Evolutionary conservation across 495 filamentous ascomycete species (phyloP), one percentile per base, ranked within the genome.

Genomic region (Chaetomium tenue): DNA sequence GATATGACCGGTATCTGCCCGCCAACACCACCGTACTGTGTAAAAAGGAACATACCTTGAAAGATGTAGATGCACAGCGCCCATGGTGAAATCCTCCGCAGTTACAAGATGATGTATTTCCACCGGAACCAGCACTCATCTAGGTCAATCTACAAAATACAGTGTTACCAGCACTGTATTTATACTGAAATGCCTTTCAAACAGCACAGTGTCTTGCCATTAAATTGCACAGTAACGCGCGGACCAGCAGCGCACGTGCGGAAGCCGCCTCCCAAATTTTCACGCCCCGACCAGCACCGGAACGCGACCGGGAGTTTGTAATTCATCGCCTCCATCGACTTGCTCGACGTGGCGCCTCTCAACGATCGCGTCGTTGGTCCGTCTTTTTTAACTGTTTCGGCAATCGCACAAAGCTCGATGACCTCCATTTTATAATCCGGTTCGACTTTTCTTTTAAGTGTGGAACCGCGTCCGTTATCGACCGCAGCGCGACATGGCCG

Each of bases 401-500:
- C 13, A 22, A 33, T 52, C n/a, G 40, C 30, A 6, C 33, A 61
- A 3, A 23, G 8, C 30, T 61, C 66, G 26, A 71, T 71, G 69
- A 62, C 28, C 52, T 30, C 60, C 18, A 50, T 39, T 54, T 47
- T 16, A 8, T 51, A 53, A 56, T 9, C 57, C 40, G 12, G 55
- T 12, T 40, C 37, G 30, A 67, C 48, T 57, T 37, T 59, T 47
- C 50, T 48, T 25, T 54, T 42, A 63, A 63, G 58, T 39, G 60
- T 54, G 40, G 39, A n/a, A 22, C 50, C 64, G 46, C 63, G 60
- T 63, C 42, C 26, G 58, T 57, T 28, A 58, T 51, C 50, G 56
- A 58, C 26, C 40, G 58, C 66, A 68, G 60, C 16, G 54, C 57
- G 65, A 53, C 33, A 74, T 74, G 72, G 73, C 70, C 26, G 68